A percentile compares a stretch with the other conserved stretches of the same genome.
Conservation (phyloP, 805 yeast genomes). For the Cyberlindnera maritima region DNA sequence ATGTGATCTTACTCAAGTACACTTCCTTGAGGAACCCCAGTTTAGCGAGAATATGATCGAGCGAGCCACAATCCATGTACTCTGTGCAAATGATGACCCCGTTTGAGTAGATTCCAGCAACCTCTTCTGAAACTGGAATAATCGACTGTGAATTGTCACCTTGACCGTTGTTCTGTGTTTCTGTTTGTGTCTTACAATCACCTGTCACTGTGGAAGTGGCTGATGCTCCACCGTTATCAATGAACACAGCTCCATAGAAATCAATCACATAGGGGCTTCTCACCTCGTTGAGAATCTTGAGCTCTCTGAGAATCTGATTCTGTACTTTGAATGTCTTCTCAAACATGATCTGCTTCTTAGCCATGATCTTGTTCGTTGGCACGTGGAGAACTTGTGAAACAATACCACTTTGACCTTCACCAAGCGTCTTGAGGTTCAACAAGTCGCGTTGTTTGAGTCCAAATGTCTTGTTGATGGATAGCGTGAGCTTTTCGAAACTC, state of each 20-base stretch:
- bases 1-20: conserved; percentile 71
- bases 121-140: conserved; percentile 19
- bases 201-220: conserved; percentile 12
- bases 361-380: conserved; percentile 87
- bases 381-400: conserved; percentile 86
- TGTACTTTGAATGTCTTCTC: conserved; percentile 78
- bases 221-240: conserved; percentile 32
- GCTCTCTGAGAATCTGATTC: conserved; percentile 82
- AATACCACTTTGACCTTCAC: conserved; percentile 93
- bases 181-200: neutral
- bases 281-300: conserved; percentile 89
- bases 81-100: conserved; percentile 93
- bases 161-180: neutral
- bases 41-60: conserved; percentile 69
- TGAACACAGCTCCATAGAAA: conserved; percentile 86
- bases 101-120: conserved; percentile 34
- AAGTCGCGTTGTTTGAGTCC: conserved; percentile 63
- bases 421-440: conserved; percentile 71
- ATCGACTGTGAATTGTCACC: conserved; percentile 5
- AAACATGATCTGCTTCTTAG: conserved; percentile 81
- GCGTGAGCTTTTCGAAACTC: conserved; percentile 46
- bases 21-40: conserved; percentile 65
- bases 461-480: conserved; percentile 52
- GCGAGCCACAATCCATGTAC: conserved; percentile 91
- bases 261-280: conserved; percentile 78